Base-by-base conservation (phyloP, 768 basidiomycete genomes). In the Phylloporus sp. region DNA sequence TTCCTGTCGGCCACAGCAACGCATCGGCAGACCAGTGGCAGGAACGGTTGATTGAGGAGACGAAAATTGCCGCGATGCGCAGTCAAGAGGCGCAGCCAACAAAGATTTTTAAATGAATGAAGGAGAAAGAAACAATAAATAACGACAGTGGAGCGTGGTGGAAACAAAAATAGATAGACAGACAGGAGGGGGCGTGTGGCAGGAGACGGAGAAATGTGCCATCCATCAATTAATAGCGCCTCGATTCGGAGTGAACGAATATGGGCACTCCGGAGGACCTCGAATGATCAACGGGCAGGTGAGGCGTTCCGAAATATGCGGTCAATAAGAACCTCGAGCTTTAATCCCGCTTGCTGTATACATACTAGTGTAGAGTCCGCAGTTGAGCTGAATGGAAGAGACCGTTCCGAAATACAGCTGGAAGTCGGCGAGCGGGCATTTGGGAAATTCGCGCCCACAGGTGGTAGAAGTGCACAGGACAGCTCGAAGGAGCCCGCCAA, bases 1-100 rank as follows among this genome's bases (percentile, higher is more conserved):
- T 60, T n/a, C 52, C 52, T 54, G 48, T 22, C 15, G 18, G 16
- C 31, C 62, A 64, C 53, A 53, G 62, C 61, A 49, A 52, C 18
- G 20, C 41, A 20, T 43, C 34, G 41, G 54, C 40, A 45, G 16
- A 36, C 28, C n/a, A n/a, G 13, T 28, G 12, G 35, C 23, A 45
- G 26, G 29, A 15, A 45, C 15, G 9, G 29, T 27, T 35, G 23
- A 42, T 38, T 46, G 26, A 35, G 42, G 54, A 39, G n/a, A n/a
- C n/a, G n/a, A n/a, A n/a, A n/a, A n/a, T n/a, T n/a, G n/a, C n/a
- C 28, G 23, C 43, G 7, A 32, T 49, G 52, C 52, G 49, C 55
- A 61, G 59, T 48, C 38, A 39, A 12, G 54, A 34, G 41, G 51
- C 46, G 47, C 44, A 6, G 49, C 10, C 31, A 6, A 32, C 2